Evolutionary conservation across 306 rosid species (phyloP), one percentile per base, ranked within the genome.

Genomic region (Cyamopsis tetragonoloba): DNA sequence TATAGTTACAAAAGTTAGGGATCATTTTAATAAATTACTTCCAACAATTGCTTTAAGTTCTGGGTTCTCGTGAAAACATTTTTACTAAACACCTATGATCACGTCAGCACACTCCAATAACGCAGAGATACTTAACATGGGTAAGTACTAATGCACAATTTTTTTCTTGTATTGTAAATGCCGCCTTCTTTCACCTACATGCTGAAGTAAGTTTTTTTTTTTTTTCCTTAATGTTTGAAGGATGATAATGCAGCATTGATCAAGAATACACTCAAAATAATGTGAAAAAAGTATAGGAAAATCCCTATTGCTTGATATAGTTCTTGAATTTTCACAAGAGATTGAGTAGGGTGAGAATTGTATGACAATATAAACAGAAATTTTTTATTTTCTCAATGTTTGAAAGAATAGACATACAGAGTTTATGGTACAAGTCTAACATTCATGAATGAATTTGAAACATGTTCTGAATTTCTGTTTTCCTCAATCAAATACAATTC

Each of bases 401-500:
- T n/a, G n/a, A n/a, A n/a, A n/a, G n/a, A n/a, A n/a, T n/a, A n/a
- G n/a, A n/a, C 18, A 59, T 10, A 48, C 34, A 18, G 24, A 68
- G 42, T 24, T 14, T 24, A 9, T 15, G 46, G 39, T 35, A 3
- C 63, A 41, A 41, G 15, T 23, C 7, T 18, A 37, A 22, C 24
- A 50, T 31, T 3, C 23, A 50, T 49, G 18, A 14, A 23, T 8
- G 9, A 6, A 13, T 5, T 39, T 23, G 31, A 3, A 35, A 51
- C 17, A 48, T 38, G 2, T 12, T 19, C 2, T 38, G 61, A 51
- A 53, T 24, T 61, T 31, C 19, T 15, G 17, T 35, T 26, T 57
- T 60, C 48, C 48, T 50, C 26, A 17, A 61, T 41, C 65, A 68
- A 49, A 76, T 8, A 32, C 35, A 72, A 34, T 17, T 42, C 65